A percentile compares a stretch with the other conserved stretches of the same genome.
These are phyloP conservation scores for Keithomyces neogunnii DNA, from an alignment of 2,329 filamentous ascomycete species.

Conservation along the genomic window DNA sequence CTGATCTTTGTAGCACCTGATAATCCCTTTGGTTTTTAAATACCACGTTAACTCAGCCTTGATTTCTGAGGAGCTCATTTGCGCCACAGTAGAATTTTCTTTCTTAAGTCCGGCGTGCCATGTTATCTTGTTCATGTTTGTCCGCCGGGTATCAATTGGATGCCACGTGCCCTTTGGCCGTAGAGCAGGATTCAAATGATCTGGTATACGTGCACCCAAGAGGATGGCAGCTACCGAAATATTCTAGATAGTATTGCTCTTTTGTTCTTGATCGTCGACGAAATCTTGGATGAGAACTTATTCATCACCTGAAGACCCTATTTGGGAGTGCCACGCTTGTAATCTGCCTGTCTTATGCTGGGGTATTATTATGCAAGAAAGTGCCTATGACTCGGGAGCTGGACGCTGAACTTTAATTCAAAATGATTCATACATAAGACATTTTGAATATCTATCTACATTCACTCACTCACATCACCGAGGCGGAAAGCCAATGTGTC, in stretches of 20 bases:
- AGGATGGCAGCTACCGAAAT: background rate
- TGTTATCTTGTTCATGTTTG: background rate
- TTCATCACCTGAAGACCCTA: background rate
- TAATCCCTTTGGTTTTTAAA: constrained; percentile 45
- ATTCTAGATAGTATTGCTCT: background rate
- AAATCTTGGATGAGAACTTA: background rate
- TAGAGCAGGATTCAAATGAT: background rate
- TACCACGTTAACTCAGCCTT: background rate
- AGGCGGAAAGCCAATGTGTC: too few species aligned
- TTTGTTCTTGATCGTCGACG: background rate
- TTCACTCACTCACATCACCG: too few species aligned
- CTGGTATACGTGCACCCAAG: background rate
- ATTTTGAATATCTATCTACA: too few species aligned
- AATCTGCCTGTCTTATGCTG: background rate
- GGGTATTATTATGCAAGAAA: background rate
- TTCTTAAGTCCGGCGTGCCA: background rate
- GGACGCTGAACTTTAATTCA: background rate
- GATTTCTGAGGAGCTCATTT: background rate
- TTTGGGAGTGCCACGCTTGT: too few species aligned
- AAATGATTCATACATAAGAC: background rate
- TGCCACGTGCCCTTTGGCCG: background rate
- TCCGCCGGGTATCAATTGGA: background rate
- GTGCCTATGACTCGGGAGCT: background rate
- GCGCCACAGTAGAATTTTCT: background rate
- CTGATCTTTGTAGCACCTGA: constrained; percentile 32